Evolutionary conservation across 192 early-diverging fungal species (phyloP).

Genomic region (Oehlia diaphana): DNA sequence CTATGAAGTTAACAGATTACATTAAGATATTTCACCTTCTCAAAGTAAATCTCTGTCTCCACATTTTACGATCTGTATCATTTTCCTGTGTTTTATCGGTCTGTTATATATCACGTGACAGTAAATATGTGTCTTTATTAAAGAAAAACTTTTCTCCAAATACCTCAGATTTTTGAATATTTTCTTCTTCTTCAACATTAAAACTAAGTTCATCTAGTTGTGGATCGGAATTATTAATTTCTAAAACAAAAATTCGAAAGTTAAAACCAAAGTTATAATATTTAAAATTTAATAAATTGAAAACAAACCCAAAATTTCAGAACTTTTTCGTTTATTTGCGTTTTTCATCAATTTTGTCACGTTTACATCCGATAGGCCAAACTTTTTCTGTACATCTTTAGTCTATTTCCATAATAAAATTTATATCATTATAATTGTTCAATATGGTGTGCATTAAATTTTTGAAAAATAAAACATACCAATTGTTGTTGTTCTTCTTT

Average conservation of each 20-base stretch:
- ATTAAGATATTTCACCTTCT: slow-evolving; percentile 45
- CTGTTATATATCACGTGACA: not conserved
- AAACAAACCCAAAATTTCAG: slow-evolving; percentile 21
- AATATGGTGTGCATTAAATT: not conserved
- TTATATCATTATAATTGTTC: not conserved
- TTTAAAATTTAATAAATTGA: not conserved
- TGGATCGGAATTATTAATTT: slow-evolving; percentile 22
- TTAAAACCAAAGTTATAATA: not conserved
- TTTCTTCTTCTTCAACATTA: slow-evolving; percentile 15
- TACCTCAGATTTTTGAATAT: slow-evolving; percentile 21
- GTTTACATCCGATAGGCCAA: slow-evolving; percentile 51
- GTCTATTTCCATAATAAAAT: slow-evolving; percentile 33
- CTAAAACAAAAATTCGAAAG: not conserved
- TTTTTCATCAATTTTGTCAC: slow-evolving; percentile 51
- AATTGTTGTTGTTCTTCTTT: slow-evolving; percentile 47
- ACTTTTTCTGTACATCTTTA: slow-evolving; percentile 56
- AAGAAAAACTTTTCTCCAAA: not conserved
- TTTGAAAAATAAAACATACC: slow-evolving; percentile 30
- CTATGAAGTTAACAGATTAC: not conserved
- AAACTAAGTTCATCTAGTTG: slow-evolving; percentile 20
- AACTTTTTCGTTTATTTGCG: slow-evolving; percentile 14
- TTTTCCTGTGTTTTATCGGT: slow-evolving; percentile 24
- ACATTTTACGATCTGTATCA: slow-evolving; percentile 48
- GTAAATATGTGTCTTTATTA: not conserved
- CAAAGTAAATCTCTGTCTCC: slow-evolving; percentile 61